Conservation (phyloP, 2,329 filamentous ascomycete genomes). For the Diaporthe helianthi region DNA sequence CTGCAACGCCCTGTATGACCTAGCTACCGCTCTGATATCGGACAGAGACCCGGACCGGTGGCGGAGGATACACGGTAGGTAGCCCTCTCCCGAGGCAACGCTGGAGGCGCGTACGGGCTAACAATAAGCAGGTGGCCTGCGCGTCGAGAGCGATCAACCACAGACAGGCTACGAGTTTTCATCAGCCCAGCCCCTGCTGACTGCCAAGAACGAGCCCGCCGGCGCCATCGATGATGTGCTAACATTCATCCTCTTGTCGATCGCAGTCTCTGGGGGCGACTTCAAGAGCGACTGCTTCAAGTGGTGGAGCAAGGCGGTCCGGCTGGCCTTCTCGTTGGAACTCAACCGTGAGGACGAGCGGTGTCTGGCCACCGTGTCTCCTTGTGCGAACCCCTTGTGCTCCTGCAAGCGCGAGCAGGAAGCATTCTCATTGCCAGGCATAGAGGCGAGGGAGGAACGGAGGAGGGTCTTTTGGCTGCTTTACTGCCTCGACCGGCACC, state of each 20-base stretch:
- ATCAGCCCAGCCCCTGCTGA: slow-evolving; percentile 41
- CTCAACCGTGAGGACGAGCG: slow-evolving; percentile 49
- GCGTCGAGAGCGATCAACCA: slow-evolving; percentile 43
- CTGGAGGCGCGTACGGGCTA: background rate
- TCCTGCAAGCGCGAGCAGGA: slow-evolving; percentile 43
- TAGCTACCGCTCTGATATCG: slow-evolving; percentile 45
- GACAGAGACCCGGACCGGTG: slow-evolving; percentile 48
- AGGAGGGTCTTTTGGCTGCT: slow-evolving; percentile 56
- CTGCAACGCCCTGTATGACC: slow-evolving; percentile 47
- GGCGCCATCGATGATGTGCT: slow-evolving; percentile 51
- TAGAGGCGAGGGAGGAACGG: slow-evolving; percentile 55
- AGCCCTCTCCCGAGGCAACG: background rate
- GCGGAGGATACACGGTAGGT: slow-evolving; percentile 45
- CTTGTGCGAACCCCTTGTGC: slow-evolving; percentile 44
- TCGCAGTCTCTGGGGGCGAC: slow-evolving; percentile 55
- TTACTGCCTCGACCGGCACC: slow-evolving; percentile 54
- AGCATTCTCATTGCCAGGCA: slow-evolving; percentile 37
- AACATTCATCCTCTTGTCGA: slow-evolving; percentile 53
- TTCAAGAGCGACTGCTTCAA: slow-evolving; percentile 56
- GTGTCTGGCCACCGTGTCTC: slow-evolving; percentile 37
- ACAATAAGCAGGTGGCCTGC: slow-evolving; percentile 41
- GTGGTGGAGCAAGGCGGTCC: slow-evolving; percentile 54
- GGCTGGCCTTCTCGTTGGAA: slow-evolving; percentile 47
- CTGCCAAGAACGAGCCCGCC: slow-evolving; percentile 45
- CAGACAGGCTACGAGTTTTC: slow-evolving; percentile 39